phyloP scores from a whole-genome alignment of 1,284 basidiomycete genomes.

The Rhizoctonia solani region DNA sequence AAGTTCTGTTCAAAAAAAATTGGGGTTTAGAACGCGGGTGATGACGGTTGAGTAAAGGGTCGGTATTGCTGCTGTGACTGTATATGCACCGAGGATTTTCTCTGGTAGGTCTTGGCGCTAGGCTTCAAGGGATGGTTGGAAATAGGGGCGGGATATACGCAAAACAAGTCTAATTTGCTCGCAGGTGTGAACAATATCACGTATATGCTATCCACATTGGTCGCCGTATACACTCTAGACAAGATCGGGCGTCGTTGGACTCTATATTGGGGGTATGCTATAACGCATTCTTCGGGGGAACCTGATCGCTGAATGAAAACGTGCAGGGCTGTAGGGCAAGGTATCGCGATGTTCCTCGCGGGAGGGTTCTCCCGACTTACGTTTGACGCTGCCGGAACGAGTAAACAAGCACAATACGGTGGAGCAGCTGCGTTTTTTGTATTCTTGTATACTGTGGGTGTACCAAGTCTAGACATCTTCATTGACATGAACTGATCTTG shows the following conservation, averaged over 20 bases:
- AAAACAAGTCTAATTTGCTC: conserved; percentile 19
- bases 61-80: conserved; percentile 58
- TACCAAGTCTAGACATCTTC: neutral
- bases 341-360: conserved; percentile 51
- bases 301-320: neutral
- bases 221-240: conserved; percentile 55
- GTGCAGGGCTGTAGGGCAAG: conserved; percentile 45
- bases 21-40: neutral
- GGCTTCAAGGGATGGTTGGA: no score
- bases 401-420: conserved; percentile 50
- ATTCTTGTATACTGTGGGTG: conserved; percentile 51
- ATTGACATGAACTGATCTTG: neutral
- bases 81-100: conserved; percentile 57
- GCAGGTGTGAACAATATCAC: conserved; percentile 47
- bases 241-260: conserved; percentile 55
- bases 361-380: conserved; percentile 53
- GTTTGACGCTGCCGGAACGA: conserved; percentile 49
- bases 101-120: conserved; percentile 47
- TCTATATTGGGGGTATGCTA: conserved; percentile 50
- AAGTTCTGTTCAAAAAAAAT: conserved; percentile 20
- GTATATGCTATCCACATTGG: conserved; percentile 53
- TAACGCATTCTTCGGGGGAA: no score
- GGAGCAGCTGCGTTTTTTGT: conserved; percentile 56
- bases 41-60: conserved; percentile 47
- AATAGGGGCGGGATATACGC: conserved; percentile 27